These are phyloP conservation scores for Nakazawaea wickerhamii DNA, from an alignment of 805 yeast genomes.

Conservation along the genomic window DNA sequence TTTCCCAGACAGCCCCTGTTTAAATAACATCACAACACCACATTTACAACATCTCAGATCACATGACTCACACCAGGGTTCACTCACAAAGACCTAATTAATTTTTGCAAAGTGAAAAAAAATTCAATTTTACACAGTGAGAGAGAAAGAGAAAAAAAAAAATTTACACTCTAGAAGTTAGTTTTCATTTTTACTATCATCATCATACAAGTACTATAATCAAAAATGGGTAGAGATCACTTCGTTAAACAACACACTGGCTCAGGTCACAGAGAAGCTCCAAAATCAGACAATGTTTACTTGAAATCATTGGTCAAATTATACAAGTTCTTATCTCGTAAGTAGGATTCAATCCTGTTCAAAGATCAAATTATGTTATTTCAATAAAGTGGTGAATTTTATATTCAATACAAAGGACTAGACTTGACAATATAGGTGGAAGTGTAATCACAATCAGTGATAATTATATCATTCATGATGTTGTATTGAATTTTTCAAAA, in stretches of 20 bases:
- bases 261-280: slow-evolving; percentile 96
- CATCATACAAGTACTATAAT: slow-evolving; percentile 9
- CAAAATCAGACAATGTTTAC: slow-evolving; percentile 99
- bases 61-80: not conserved
- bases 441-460: no score
- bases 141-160: not conserved
- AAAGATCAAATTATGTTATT: slow-evolving; percentile 3
- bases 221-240: slow-evolving; percentile 95
- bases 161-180: not conserved
- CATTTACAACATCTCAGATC: not conserved
- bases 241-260: slow-evolving; percentile 93
- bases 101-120: not conserved
- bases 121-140: not conserved
- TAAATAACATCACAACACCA: no score
- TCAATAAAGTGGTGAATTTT: not conserved
- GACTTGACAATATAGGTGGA: no score
- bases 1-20: not conserved
- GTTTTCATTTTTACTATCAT: not conserved
- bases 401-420: no score
- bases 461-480: no score
- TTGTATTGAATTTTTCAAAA: no score
- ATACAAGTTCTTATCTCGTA: slow-evolving; percentile 99
- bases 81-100: not conserved
- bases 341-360: slow-evolving; percentile 35
- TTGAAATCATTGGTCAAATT: slow-evolving; percentile 95